Conservation (phyloP, 2,329 filamentous ascomycete genomes). For the Beauveria sp. region DNA sequence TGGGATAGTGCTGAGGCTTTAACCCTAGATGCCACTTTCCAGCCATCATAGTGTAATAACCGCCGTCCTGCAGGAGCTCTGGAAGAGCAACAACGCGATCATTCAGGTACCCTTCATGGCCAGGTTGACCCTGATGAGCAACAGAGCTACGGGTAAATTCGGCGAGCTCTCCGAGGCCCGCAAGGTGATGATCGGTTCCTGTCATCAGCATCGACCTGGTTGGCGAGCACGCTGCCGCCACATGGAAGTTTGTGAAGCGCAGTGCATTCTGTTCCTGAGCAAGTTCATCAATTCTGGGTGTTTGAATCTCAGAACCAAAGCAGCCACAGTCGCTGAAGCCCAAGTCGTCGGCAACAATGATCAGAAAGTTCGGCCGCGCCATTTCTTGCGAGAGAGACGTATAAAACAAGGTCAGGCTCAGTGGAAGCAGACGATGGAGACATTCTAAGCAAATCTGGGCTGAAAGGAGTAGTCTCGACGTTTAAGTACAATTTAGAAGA, state of each 20-base stretch:
- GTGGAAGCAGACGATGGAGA: background rate
- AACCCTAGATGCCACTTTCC: constrained; percentile 24
- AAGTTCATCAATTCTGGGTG: constrained; percentile 22
- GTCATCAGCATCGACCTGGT: constrained; percentile 60
- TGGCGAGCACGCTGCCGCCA: constrained; percentile 57
- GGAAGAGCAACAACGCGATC: constrained; percentile 21
- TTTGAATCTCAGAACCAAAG: constrained; percentile 26
- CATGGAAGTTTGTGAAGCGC: constrained; percentile 57
- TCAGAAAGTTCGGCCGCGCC: constrained; percentile 26
- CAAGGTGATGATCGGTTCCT: constrained; percentile 41
- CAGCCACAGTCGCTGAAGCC: constrained; percentile 24
- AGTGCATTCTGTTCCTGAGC: constrained; percentile 37
- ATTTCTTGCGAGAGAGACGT: background rate
- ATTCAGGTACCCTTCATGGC: constrained; percentile 27
- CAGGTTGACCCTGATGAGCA: constrained; percentile 15
- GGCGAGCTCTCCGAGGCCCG: constrained; percentile 45
- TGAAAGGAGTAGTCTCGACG: background rate
- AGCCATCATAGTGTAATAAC: constrained; percentile 24
- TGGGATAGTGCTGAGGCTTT: constrained; percentile 37
- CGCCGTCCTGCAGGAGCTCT: constrained; percentile 22
- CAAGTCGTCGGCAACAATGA: constrained; percentile 28
- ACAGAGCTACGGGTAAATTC: constrained; percentile 24
- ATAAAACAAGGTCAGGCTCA: background rate
- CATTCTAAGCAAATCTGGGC: too few relatives aligned
- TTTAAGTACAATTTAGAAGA: background rate